These are phyloP conservation scores for Neurospora sp. DNA, from an alignment of 495 filamentous ascomycete species.

Conservation along the genomic window DNA sequence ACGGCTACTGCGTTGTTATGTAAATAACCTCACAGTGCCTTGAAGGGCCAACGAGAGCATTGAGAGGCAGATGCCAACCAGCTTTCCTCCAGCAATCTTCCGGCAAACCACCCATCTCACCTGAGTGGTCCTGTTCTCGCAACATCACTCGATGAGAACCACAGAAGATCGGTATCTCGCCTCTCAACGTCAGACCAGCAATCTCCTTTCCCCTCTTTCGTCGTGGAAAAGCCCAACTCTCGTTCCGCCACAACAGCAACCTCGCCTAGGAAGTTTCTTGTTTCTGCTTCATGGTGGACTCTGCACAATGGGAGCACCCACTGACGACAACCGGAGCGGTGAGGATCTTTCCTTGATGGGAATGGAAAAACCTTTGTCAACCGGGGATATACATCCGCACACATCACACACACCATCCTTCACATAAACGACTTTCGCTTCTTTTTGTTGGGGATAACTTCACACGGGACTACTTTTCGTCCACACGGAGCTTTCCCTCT, in stretches of 20 bases:
- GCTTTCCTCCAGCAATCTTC: not conserved
- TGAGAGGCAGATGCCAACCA: not conserved
- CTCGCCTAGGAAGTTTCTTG: not conserved
- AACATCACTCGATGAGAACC: not conserved
- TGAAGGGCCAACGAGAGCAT: not conserved
- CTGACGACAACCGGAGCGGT: not conserved
- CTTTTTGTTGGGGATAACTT: not conserved
- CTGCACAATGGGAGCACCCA: not conserved
- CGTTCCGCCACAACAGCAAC: not conserved
- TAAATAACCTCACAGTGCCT: conserved; percentile 18
- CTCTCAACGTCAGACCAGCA: not conserved
- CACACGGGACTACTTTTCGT: not conserved
- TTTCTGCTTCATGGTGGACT: not conserved
- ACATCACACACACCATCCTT: not conserved
- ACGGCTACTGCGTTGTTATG: conserved; percentile 30
- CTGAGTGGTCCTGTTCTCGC: not conserved
- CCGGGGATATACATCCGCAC: not conserved
- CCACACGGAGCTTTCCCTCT: not conserved
- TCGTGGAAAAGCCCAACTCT: not conserved
- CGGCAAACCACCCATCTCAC: not conserved
- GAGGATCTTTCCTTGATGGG: not conserved
- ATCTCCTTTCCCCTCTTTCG: not conserved
- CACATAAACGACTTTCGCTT: not conserved
- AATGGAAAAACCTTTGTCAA: not conserved
- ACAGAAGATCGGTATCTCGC: not conserved